Evolutionary conservation across 306 rosid species (phyloP), one percentile per base, ranked within the genome.

Genomic region (Citrullus amarus): DNA sequence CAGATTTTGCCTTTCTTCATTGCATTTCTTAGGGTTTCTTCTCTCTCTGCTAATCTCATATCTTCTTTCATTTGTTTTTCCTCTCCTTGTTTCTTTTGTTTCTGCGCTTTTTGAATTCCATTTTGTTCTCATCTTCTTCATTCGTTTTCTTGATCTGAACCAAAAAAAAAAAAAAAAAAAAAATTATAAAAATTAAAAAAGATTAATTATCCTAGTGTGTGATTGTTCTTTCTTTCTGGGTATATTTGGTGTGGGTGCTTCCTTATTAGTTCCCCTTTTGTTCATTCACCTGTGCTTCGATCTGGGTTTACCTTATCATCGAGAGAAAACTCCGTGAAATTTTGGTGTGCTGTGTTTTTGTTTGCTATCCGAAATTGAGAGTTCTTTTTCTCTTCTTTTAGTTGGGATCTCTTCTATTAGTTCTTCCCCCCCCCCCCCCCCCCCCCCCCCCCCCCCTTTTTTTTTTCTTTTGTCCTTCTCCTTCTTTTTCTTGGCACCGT

Each of bases 331-430:
- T 91, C 97, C 44, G 67, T 79, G 93, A 92, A 87, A 85, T 90
- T 91, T 90, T 93, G 91, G 98, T 58, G 93, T 82, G 97, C 98
- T 86, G 86, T 84, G 88, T 93, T 93, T 93, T 93, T 87, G 93
- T 89, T 91, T 90, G 97, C 84, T 82, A 88, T 90, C 98, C 83
- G 87, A 91, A 93, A 93, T 90, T 82, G 98, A 88, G 98, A 96
- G 97, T 93, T 90, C 83, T 80, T 88, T 89, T 68, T 12, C 34
- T 18, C 20, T 18, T 41, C 51, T 46, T 66, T 38, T 16, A 7
- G 32, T 44, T 46, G 48, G 59, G 68, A 79, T 79, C 66, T 79
- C 9, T 25, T 46, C 75, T 14, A 43, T 4, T 69, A 43, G 36
- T 50, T 36, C 28, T 25, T 25, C 1, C 28, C 28, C 28, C 1